A percentile compares a stretch with the other conserved stretches of the same genome.
These are phyloP conservation scores for Elaphomyces granulatus DNA, from an alignment of 495 filamentous ascomycete species.

Conservation along the genomic window DNA sequence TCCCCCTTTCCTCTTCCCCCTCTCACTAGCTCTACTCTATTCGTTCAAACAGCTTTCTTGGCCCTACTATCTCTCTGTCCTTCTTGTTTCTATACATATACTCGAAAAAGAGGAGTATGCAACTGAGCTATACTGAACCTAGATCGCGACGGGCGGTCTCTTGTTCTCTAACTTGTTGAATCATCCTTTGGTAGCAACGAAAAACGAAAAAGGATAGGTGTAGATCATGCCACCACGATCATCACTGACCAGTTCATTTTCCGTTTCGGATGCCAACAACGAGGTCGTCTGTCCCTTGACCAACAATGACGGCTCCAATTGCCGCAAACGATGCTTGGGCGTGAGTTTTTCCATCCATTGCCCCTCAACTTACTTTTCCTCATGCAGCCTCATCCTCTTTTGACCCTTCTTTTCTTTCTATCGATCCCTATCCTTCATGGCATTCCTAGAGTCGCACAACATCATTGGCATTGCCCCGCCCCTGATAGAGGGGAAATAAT, in stretches of 20 bases:
- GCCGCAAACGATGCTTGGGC: constrained; percentile 92
- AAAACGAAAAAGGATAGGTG: constrained; percentile 30
- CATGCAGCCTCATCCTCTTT: too few species aligned
- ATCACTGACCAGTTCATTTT: constrained; percentile 79
- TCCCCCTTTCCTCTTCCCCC: neutral
- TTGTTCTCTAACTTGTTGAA: neutral
- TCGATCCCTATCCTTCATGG: too few species aligned
- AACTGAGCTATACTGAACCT: neutral
- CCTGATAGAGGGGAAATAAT: too few species aligned
- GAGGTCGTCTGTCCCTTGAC: constrained; percentile 94
- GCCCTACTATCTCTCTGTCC: neutral
- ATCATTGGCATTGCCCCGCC: too few species aligned
- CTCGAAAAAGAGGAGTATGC: constrained; percentile 2
- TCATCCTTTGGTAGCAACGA: too few species aligned
- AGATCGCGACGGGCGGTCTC: neutral
- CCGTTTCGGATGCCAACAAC: constrained; percentile 79
- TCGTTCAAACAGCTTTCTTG: too few species aligned
- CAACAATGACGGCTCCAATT: constrained; percentile 94
- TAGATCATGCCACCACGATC: constrained; percentile 72
- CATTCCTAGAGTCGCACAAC: too few species aligned
- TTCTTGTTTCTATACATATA: neutral
- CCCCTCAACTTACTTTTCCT: constrained; percentile 6
- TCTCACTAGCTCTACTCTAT: neutral
- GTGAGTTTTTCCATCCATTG: constrained; percentile 45
- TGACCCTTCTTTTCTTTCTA: too few species aligned